Evolutionary conservation across 345 rosid species (phyloP), one percentile per base, ranked within the genome.

Genomic region (Salix suchowensis): DNA sequence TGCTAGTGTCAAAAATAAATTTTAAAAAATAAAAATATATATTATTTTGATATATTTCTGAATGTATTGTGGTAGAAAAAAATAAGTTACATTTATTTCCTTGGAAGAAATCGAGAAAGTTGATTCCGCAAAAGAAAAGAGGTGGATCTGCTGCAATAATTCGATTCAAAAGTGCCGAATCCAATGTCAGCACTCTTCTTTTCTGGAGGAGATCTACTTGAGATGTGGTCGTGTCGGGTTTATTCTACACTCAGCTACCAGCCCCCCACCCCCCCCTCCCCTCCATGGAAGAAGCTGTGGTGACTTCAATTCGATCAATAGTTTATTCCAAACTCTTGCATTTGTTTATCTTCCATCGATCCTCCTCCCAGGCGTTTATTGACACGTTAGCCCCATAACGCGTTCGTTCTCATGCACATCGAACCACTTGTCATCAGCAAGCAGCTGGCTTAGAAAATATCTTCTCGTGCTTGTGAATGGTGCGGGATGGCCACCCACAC

Each of bases 151-250:
- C 8, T 11, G 32, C 14, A 67, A 37, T n/a, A 48, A 71, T 28
- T 32, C 28, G 40, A 46, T 10, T 21, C 16, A 32, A 15, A 71
- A 28, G 74, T 71, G 1, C 2, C 65, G 40, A 16, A 4, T 24
- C 26, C 34, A 12, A 65, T 30, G 34, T 46, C 62, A 32, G 4
- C 14, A 34, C 48, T 6, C 23, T 9, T 1, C 11, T 23, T 8
- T 50, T 34, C 4, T 10, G 0, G 7, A 21, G 8, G 23, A 76
- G 54, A 55, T 68, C 67, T n/a, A 4, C 48, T 21, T 2, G 1
- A 64, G 79, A 64, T 77, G 48, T 65, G 70, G 19, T 40, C 2
- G 3, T 71, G 75, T 64, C 71, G 71, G 75, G 37, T 48, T 21
- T 34, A 39, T 71, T 48, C 80, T 28, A 72, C 80, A 39, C 55